Percentiles rank a stretch among this genome's conserved stretches.
phyloP scores from a whole-genome alignment of 805 yeast species.

The Jamesozyma hellenica region DNA sequence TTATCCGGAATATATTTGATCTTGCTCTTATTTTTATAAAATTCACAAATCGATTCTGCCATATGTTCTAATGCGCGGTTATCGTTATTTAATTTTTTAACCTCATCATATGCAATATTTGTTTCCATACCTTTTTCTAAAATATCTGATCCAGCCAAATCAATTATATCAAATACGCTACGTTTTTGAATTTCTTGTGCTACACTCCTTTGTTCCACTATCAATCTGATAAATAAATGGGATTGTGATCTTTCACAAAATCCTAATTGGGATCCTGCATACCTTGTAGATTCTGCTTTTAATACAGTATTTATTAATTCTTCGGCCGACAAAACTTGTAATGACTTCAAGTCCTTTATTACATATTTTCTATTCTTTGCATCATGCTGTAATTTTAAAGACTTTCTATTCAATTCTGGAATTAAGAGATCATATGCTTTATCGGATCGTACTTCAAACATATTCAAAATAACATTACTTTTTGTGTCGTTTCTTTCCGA shows the following conservation, averaged over 20 bases:
- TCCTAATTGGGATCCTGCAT: not conserved
- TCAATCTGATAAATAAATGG: constrained; percentile 67
- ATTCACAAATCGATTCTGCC: constrained; percentile 55
- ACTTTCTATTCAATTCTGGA: constrained; percentile 23
- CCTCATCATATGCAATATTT: constrained; percentile 69
- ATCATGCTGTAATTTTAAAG: constrained; percentile 30
- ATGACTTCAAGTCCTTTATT: not conserved
- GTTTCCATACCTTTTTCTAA: constrained; percentile 39
- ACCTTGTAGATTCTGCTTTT: not conserved
- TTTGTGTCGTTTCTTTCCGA: constrained; percentile 27
- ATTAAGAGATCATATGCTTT: constrained; percentile 58
- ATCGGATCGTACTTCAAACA: constrained; percentile 77
- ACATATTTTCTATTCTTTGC: constrained; percentile 4
- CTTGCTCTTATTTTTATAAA: not conserved
- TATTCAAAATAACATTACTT: constrained; percentile 57
- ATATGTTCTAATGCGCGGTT: constrained; percentile 72
- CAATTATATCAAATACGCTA: constrained; percentile 67
- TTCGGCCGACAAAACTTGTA: not conserved
- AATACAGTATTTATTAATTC: not conserved
- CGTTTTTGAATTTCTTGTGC: constrained; percentile 23
- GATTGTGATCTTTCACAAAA: constrained; percentile 55
- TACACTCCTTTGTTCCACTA: constrained; percentile 49
- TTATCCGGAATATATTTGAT: not conserved
- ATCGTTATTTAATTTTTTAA: constrained; percentile 73
- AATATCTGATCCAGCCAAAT: constrained; percentile 74